A percentile compares a stretch with the other conserved stretches of the same genome.
Evolutionary conservation across 441 rosid species (phyloP).

Genomic region (Kokia cookei): DNA sequence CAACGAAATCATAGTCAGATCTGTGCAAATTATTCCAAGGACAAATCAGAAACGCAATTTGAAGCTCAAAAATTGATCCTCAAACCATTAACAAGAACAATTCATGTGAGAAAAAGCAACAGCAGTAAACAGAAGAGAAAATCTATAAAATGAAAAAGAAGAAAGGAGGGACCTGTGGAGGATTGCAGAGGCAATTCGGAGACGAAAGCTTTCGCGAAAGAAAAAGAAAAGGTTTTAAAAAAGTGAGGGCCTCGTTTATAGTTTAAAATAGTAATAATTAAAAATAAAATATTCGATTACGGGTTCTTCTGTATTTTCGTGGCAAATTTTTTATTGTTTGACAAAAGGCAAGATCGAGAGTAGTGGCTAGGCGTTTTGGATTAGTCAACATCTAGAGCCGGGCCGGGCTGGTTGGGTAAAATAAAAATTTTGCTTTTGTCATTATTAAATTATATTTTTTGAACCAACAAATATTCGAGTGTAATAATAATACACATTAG

Average conservation of each 20-base stretch:
- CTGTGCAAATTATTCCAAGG: background rate
- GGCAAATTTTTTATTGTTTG: background rate
- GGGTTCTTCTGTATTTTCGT: background rate
- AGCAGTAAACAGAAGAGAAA: background rate
- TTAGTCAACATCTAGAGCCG: background rate
- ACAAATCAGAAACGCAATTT: background rate
- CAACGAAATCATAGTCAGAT: background rate
- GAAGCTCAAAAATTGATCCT: background rate
- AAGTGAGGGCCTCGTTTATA: background rate
- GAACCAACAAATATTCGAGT: too few relatives aligned
- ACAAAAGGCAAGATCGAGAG: background rate
- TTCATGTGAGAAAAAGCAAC: background rate
- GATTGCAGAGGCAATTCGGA: background rate
- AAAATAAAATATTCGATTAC: background rate
- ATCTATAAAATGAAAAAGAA: background rate
- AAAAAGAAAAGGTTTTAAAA: background rate
- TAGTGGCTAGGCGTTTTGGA: background rate
- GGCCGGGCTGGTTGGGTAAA: background rate
- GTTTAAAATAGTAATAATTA: background rate
- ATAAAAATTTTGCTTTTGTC: background rate
- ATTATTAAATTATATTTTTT: too few relatives aligned
- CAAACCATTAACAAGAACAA: background rate
- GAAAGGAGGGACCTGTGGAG: background rate
- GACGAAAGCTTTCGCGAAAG: background rate
- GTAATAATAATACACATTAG: too few relatives aligned